Conservation (phyloP, 306 rosid genomes). For the Purshia tridentata region DNA sequence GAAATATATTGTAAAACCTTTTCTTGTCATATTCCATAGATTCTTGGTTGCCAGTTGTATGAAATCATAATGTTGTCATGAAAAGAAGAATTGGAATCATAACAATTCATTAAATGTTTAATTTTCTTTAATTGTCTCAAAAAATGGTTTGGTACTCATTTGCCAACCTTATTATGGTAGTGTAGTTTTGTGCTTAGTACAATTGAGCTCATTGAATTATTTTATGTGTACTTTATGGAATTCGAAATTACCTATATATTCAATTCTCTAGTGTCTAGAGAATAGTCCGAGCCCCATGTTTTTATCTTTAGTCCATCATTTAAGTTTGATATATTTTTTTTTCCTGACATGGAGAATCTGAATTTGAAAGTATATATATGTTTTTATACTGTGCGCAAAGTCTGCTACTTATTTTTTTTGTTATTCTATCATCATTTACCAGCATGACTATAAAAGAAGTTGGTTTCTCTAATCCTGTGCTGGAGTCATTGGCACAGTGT, state of each 20-base stretch:
- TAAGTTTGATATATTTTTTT: background rate
- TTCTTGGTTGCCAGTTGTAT: background rate
- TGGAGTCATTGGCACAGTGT: constrained; percentile 73
- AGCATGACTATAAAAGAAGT: constrained; percentile 75
- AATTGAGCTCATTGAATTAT: background rate
- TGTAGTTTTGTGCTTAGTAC: background rate
- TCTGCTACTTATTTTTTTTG: constrained; percentile 28
- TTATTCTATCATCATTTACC: constrained; percentile 36
- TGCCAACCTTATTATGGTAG: background rate
- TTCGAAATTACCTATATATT: background rate
- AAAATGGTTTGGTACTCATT: no score
- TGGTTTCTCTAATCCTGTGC: constrained; percentile 71
- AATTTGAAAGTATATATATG: background rate
- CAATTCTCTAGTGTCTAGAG: background rate
- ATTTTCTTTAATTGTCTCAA: no score
- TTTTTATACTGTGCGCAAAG: constrained; percentile 11
- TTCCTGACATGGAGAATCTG: background rate
- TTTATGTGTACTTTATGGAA: background rate
- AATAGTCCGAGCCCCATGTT: background rate
- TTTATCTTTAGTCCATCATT: background rate
- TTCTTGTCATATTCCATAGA: background rate
- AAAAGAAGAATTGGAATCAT: no score
- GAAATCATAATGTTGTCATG: no score
- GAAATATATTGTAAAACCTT: background rate
- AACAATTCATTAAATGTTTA: no score